phyloP scores from a whole-genome alignment of 1,139 yeast genomes.

The Candida labiduridarum region DNA sequence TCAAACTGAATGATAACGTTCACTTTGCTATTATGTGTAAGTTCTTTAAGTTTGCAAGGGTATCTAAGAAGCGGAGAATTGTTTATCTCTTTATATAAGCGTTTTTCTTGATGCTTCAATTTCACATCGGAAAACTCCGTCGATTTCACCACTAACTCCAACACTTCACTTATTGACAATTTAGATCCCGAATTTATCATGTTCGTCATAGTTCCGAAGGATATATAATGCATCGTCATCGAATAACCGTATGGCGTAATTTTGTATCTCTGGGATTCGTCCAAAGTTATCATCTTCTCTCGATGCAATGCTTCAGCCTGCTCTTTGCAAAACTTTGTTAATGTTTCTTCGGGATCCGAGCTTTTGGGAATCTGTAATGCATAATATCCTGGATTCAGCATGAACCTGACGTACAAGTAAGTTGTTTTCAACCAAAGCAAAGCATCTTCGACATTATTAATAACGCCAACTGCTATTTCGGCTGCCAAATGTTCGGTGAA shows the following conservation, averaged over 20 bases:
- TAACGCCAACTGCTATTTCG: constrained; percentile 49
- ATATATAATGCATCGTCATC: constrained; percentile 49
- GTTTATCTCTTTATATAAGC: constrained; percentile 43
- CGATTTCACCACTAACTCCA: constrained; percentile 32
- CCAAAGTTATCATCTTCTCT: constrained; percentile 26
- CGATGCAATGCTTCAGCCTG: constrained; percentile 28
- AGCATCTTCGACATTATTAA: constrained; percentile 41
- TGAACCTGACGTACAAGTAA: constrained; percentile 50
- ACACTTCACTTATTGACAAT: constrained; percentile 22
- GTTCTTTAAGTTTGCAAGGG: constrained; percentile 26
- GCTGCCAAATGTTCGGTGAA: constrained; percentile 51
- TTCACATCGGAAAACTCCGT: constrained; percentile 40
- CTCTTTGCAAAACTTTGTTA: constrained; percentile 29
- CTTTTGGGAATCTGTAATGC: constrained; percentile 17
- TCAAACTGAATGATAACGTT: constrained; percentile 46
- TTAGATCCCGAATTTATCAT: constrained; percentile 21
- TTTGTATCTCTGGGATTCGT: constrained; percentile 14
- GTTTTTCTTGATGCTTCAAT: constrained; percentile 46
- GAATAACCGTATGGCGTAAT: constrained; percentile 45
- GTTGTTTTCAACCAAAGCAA: constrained; percentile 53
- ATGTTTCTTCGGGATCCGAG: constrained; percentile 23
- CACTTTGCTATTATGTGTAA: constrained; percentile 30
- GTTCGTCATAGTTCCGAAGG: constrained; percentile 41
- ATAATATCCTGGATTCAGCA: constrained; percentile 40
- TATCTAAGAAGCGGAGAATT: constrained; percentile 34